Evolutionary conservation across 2,329 filamentous ascomycete species (phyloP).

Genomic region (Sclerotinia subarctica): DNA sequence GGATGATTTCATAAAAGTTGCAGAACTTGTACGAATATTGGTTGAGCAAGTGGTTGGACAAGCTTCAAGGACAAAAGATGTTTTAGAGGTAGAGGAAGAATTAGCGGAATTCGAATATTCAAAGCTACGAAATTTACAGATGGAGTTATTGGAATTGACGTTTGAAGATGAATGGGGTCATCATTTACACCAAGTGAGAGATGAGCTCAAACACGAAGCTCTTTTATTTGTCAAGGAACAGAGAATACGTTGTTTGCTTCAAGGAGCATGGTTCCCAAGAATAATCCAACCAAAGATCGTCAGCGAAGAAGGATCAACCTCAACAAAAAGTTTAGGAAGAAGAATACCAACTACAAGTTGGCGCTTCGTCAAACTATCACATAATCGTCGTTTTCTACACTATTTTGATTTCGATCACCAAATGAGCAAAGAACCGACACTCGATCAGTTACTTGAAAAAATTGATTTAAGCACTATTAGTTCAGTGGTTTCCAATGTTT

Average conservation of each 20-base stretch:
- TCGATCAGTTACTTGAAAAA: conserved; percentile 74
- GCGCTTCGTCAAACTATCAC: conserved; percentile 83
- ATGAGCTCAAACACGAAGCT: conserved; percentile 86
- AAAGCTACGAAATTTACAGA: conserved; percentile 79
- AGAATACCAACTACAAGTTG: conserved; percentile 45
- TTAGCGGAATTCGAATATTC: conserved; percentile 78
- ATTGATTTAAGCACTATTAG: conserved; percentile 85
- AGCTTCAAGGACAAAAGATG: conserved; percentile 75
- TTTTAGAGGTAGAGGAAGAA: conserved; percentile 86
- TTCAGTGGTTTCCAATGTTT: conserved; percentile 88
- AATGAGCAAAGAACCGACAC: conserved; percentile 60
- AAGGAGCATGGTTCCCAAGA: conserved; percentile 79
- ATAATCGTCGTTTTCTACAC: conserved; percentile 86
- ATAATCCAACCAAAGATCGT: conserved; percentile 46
- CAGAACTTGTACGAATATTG: conserved; percentile 84
- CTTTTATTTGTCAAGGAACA: conserved; percentile 97
- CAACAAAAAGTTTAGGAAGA: conserved; percentile 21
- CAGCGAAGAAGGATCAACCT: conserved; percentile 39
- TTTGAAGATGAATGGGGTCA: conserved; percentile 95
- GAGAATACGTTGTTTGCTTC: conserved; percentile 80
- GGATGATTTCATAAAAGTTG: conserved; percentile 91
- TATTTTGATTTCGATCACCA: conserved; percentile 78
- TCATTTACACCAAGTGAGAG: conserved; percentile 84
- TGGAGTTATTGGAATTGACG: conserved; percentile 84
- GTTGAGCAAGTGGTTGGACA: conserved; percentile 86